Conservation (phyloP, 495 filamentous ascomycete genomes). For the Melanomma pulvis-pyrius region DNA sequence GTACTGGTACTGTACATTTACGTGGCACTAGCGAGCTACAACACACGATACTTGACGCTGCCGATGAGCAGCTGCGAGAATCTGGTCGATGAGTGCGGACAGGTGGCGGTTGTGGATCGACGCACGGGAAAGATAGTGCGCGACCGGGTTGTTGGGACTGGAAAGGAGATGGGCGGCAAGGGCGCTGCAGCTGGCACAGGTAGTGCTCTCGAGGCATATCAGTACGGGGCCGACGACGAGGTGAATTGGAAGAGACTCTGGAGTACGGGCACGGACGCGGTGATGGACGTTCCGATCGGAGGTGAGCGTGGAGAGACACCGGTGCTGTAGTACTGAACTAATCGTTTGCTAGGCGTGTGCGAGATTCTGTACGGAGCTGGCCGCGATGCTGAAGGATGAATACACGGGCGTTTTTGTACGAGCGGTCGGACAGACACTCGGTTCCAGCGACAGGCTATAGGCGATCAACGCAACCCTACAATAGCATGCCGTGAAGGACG, state of each 20-base stretch:
- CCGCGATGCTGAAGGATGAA: not conserved
- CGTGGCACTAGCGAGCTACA: slow-evolving; percentile 88
- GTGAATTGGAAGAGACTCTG: slow-evolving; percentile 79
- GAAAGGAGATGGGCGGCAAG: slow-evolving; percentile 53
- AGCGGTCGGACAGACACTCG: not conserved
- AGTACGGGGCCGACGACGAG: slow-evolving; percentile 38
- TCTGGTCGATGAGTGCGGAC: slow-evolving; percentile 86
- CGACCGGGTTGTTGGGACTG: slow-evolving; percentile 48
- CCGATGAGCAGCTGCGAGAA: slow-evolving; percentile 81
- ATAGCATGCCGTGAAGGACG: too few species aligned
- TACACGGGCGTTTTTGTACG: not conserved
- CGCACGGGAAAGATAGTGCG: slow-evolving; percentile 59
- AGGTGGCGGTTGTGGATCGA: slow-evolving; percentile 78
- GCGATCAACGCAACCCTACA: too few species aligned
- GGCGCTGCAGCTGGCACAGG: slow-evolving; percentile 22
- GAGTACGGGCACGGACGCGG: slow-evolving; percentile 92
- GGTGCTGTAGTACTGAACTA: not conserved
- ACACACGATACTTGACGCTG: slow-evolving; percentile 83
- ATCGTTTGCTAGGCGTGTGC: slow-evolving; percentile 66
- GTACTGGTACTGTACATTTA: slow-evolving; percentile 91
- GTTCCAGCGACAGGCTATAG: too few species aligned
- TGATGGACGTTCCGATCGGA: slow-evolving; percentile 94
- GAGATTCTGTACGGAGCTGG: slow-evolving; percentile 71
- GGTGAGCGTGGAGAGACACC: slow-evolving; percentile 39
- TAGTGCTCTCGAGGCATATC: slow-evolving; percentile 31